Percentiles rank a stretch among this genome's conserved stretches.
Evolutionary conservation across 352 stramenopile genomes (phyloP).

Genomic region (Phytophthora chlamydospora): DNA sequence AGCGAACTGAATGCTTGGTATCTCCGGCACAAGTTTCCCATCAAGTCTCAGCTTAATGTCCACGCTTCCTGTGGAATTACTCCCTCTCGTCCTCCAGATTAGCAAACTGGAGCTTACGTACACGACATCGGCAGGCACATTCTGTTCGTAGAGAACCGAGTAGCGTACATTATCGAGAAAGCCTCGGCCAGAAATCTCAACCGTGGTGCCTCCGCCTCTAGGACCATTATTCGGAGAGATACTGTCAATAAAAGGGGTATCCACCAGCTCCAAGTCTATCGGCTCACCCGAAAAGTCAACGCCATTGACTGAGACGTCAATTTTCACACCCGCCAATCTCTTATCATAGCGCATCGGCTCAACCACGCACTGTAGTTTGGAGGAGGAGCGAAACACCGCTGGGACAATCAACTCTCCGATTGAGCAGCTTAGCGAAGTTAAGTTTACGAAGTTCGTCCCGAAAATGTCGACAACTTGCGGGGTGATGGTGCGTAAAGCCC

Average conservation of each 20-base stretch:
- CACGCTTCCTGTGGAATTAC: not conserved
- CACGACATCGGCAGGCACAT: conserved; percentile 8
- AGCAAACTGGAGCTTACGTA: conserved; percentile 29
- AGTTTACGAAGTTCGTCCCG: conserved; percentile 38
- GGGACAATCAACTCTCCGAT: conserved; percentile 4
- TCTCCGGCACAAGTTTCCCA: conserved; percentile 12
- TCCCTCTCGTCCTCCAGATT: conserved; percentile 23
- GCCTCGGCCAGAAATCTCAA: conserved; percentile 24
- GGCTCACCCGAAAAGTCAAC: conserved; percentile 29
- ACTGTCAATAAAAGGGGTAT: conserved; percentile 16
- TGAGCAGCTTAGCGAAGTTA: conserved; percentile 26
- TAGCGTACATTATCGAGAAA: conserved; percentile 36
- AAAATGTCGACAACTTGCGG: conserved; percentile 37
- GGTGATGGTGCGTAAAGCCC: conserved; percentile 14
- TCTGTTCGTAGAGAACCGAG: conserved; percentile 11
- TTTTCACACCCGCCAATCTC: not conserved
- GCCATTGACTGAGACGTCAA: conserved; percentile 43
- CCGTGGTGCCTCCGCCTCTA: conserved; percentile 23
- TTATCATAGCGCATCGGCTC: conserved; percentile 19
- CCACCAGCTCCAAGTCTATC: conserved; percentile 9
- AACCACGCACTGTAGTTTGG: conserved; percentile 37
- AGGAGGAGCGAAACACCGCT: conserved; percentile 32
- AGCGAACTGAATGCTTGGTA: conserved; percentile 17
- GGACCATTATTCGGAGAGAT: conserved; percentile 32
- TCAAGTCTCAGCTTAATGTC: conserved; percentile 19